Base-by-base conservation (phyloP, 805 yeast species). In the Saturnispora saitoi region DNA sequence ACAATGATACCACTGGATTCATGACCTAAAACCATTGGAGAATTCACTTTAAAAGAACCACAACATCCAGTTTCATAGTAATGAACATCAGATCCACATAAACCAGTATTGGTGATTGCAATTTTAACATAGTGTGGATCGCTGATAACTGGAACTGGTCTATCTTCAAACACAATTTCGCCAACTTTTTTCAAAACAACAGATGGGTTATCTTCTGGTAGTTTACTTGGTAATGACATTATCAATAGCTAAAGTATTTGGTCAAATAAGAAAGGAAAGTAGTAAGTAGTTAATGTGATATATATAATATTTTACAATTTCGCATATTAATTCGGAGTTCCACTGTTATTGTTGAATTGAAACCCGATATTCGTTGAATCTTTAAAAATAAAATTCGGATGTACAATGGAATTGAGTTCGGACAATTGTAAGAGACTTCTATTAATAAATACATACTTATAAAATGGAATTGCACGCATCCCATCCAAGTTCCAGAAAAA, bases 1-100 rank as follows among this genome's bases (percentile, higher is more conserved):
- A 74, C 79, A 42, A 88, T 81, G 28, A 80, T 69, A 48, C 96
- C 96, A 5, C 90, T 69, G 10, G 90, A 81, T 61, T 88, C 96
- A 61, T 88, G 96, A 41, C 96, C 96, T 54, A 87, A 69, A 32
- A 87, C 88, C 91, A 87, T 84, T 41, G 95, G 95, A 24, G 71
- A 67, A 54, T 74, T 76, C 51, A 88, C 83, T 8, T 80, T 78
- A 57, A 85, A 87, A 8, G 78, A 74, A 22, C 95, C 96, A 59
- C 87, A 83, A 48, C 72, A 74, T 3, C 95, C 96, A 54, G 83
- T 84, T 29, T 79, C 76, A 58, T 80, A 86, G 70, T 83, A 88
- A 63, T 87, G 95, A 52, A 86, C 82, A 61, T 86, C 95, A 1
- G 88, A 80, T 3, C 95, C 95, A 65, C 95, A 88, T 50, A 88